A percentile compares a stretch with the other conserved stretches of the same genome.
phyloP scores from a whole-genome alignment of 306 rosid species.

The Dryas drummondii region DNA sequence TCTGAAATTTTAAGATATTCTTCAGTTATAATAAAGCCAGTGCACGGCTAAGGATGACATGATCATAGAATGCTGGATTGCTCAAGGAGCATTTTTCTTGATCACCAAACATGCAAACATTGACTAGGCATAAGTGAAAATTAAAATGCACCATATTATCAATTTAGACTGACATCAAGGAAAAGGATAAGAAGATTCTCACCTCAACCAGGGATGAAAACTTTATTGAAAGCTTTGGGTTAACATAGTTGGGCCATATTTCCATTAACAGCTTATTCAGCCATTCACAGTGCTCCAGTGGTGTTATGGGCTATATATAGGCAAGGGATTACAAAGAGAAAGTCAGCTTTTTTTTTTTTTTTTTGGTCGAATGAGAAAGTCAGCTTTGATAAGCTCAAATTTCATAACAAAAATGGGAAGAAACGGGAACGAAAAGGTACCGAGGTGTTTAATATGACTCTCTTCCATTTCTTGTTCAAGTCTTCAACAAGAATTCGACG shows the following conservation, averaged over 20 bases:
- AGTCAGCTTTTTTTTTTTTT: slow-evolving; percentile 32
- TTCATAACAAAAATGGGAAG: slow-evolving; percentile 1
- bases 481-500: slow-evolving; percentile 81
- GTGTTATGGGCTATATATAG: slow-evolving; percentile 65
- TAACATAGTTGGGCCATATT: slow-evolving; percentile 67
- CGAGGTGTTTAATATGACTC: slow-evolving; percentile 58
- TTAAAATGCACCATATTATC: background rate
- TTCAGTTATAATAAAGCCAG: background rate
- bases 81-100: background rate
- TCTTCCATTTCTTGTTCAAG: slow-evolving; percentile 81
- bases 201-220: slow-evolving; percentile 81
- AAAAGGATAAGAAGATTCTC: slow-evolving; percentile 29
- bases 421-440: slow-evolving; percentile 35
- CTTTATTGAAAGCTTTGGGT: slow-evolving; percentile 67
- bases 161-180: background rate
- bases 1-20: background rate
- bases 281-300: slow-evolving; percentile 98
- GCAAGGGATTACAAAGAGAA: slow-evolving; percentile 1
- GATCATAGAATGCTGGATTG: background rate
- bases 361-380: too few species aligned
- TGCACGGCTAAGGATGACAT: background rate
- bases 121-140: background rate
- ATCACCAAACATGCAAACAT: background rate
- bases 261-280: slow-evolving; percentile 74
- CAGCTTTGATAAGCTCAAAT: slow-evolving; percentile 19